Evolutionary conservation across 2,329 filamentous ascomycete species (phyloP).

Genomic region (Acrodontium crateriforme): DNA sequence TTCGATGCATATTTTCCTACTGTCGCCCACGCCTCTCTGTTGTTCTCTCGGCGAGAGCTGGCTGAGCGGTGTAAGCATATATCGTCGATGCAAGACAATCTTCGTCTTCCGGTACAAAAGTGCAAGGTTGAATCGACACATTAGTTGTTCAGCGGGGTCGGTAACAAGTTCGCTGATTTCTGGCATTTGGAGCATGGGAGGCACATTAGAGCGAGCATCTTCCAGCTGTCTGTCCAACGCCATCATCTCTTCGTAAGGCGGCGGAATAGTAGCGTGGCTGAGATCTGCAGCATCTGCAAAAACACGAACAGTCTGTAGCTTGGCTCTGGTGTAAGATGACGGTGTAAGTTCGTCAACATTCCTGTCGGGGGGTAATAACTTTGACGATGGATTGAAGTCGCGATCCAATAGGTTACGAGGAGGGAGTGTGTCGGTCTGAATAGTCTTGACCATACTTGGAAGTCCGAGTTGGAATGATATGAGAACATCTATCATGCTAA

Average conservation of each 20-base stretch:
- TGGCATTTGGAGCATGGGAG: constrained; percentile 24
- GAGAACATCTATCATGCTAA: constrained; percentile 32
- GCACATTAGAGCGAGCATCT: constrained; percentile 21
- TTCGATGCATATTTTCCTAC: constrained; percentile 31
- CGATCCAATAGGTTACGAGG: constrained; percentile 32
- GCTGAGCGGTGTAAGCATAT: constrained; percentile 26
- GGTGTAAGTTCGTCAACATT: constrained; percentile 20
- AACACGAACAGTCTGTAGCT: constrained; percentile 20
- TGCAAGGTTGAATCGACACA: constrained; percentile 38
- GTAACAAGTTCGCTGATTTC: constrained; percentile 30
- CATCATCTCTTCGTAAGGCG: constrained; percentile 25
- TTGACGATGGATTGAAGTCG: constrained; percentile 27
- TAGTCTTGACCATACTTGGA: constrained; percentile 30
- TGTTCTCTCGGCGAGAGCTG: constrained; percentile 20
- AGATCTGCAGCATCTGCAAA: constrained; percentile 28
- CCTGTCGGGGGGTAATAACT: constrained; percentile 24
- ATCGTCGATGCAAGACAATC: constrained; percentile 41
- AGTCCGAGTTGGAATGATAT: constrained; percentile 36
- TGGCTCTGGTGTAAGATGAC: constrained; percentile 23
- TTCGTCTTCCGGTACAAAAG: constrained; percentile 38
- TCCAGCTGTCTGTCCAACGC: constrained; percentile 24
- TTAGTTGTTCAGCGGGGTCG: constrained; percentile 37
- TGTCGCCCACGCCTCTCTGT: constrained; percentile 16
- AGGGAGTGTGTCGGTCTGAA: constrained; percentile 28
- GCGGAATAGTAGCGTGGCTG: constrained; percentile 23